A percentile compares a stretch with the other conserved stretches of the same genome.
phyloP scores from a whole-genome alignment of 257 asterid species.

The Lycium barbarum region DNA sequence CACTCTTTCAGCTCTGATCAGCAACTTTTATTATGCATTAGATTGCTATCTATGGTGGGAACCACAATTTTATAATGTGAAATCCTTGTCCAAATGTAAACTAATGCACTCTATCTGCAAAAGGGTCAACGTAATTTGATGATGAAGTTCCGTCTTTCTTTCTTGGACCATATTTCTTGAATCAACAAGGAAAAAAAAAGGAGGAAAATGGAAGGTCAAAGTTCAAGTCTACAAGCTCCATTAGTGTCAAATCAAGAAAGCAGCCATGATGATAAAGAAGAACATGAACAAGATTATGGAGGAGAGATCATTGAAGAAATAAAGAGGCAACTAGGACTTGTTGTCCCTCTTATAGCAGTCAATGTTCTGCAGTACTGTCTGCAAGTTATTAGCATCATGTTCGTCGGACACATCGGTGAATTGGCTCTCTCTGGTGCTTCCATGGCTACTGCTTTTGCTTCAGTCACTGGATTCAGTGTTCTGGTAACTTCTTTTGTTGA shows the following conservation, averaged over 20 bases:
- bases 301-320: constrained; percentile 51
- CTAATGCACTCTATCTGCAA: not conserved
- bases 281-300: constrained; percentile 21
- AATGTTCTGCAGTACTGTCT: constrained; percentile 59
- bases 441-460: constrained; percentile 71
- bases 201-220: constrained; percentile 34
- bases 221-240: constrained; percentile 31
- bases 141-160: not conserved
- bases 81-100: not conserved
- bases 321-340: constrained; percentile 56
- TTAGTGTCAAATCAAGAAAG: constrained; percentile 33
- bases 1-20: not conserved
- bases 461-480: constrained; percentile 70
- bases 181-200: constrained; percentile 5
- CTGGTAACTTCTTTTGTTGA: constrained; percentile 44
- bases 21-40: not conserved
- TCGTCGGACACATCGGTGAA: constrained; percentile 72
- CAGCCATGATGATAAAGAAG: constrained; percentile 15
- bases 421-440: constrained; percentile 69
- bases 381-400: constrained; percentile 67
- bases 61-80: constrained; percentile 10
- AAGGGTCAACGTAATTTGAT: not conserved
- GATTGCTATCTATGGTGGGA: not conserved
- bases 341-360: constrained; percentile 65
- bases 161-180: not conserved